phyloP scores from a whole-genome alignment of 805 yeast genomes.

The Vanderwaltozyma yarrowii region DNA sequence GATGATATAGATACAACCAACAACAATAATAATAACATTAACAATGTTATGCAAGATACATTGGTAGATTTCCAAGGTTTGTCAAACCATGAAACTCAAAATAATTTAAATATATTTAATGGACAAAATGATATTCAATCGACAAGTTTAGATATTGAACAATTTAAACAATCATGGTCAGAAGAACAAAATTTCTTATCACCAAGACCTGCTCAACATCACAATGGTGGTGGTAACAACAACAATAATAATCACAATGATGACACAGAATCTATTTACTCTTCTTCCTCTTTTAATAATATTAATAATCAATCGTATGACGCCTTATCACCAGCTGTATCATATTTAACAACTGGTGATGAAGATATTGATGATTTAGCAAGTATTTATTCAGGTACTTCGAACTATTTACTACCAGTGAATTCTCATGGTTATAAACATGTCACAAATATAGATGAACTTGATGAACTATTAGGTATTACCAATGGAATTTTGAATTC shows the following conservation, averaged over 20 bases:
- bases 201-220: background rate
- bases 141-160: background rate
- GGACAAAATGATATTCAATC: too few relatives aligned
- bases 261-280: conserved; percentile 2
- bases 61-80: background rate
- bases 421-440: conserved; percentile 20
- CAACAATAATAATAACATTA: background rate
- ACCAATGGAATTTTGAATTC: conserved; percentile 4
- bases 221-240: background rate
- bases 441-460: conserved; percentile 15
- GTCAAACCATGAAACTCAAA: background rate
- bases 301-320: background rate
- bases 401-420: conserved; percentile 16
- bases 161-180: background rate
- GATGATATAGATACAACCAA: background rate
- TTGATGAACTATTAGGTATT: conserved; percentile 11
- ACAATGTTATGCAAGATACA: background rate
- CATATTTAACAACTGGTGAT: conserved; percentile 16
- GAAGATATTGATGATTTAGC: conserved; percentile 22
- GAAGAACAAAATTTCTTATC: conserved; percentile 1
- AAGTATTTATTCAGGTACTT: conserved; percentile 21
- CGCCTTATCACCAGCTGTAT: conserved; percentile 21
- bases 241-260: background rate
- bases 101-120: background rate
- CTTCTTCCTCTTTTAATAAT: background rate